These are phyloP conservation scores for Drechslerella stenobrocha DNA, from an alignment of 2,329 filamentous ascomycete species.

Conservation along the genomic window DNA sequence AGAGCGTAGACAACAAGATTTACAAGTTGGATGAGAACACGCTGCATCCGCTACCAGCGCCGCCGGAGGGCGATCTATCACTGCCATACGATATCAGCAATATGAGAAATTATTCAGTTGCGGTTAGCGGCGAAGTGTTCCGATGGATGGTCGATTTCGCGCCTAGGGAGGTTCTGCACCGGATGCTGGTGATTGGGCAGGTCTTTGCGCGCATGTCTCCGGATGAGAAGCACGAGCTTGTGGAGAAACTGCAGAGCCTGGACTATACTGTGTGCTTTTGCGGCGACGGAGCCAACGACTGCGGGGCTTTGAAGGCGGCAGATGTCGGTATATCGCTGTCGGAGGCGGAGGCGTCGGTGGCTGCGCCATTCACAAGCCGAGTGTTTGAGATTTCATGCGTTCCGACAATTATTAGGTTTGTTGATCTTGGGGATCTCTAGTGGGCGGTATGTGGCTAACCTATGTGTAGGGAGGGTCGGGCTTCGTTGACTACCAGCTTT, in stretches of 20 bases:
- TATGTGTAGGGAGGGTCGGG: constrained; percentile 74
- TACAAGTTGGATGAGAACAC: constrained; percentile 78
- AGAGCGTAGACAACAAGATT: constrained; percentile 85
- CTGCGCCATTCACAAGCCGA: constrained; percentile 94
- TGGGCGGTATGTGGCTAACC: constrained; percentile 13
- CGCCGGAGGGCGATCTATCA: constrained; percentile 74
- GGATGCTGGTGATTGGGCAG: constrained; percentile 88
- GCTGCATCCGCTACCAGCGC: constrained; percentile 72
- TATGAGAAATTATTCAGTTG: constrained; percentile 81
- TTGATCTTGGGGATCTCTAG: constrained; percentile 14
- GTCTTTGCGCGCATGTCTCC: constrained; percentile 98
- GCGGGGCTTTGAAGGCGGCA: constrained; percentile 91
- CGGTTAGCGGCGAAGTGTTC: constrained; percentile 90
- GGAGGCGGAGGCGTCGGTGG: constrained; percentile 94
- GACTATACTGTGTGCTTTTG: constrained; percentile 96
- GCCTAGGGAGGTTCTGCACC: constrained; percentile 73
- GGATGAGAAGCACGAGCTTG: constrained; percentile 95
- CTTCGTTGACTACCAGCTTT: constrained; percentile 95
- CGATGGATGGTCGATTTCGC: constrained; percentile 95
- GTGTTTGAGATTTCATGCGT: constrained; percentile 97
- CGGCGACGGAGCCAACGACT: constrained; percentile 96
- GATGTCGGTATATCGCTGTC: constrained; percentile 97
- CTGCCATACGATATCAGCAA: constrained; percentile 82
- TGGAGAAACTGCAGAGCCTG: constrained; percentile 94
- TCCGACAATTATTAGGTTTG: constrained; percentile 79